Percentiles rank a stretch among this genome's conserved stretches.
phyloP scores from a whole-genome alignment of 2,329 filamentous ascomycete species.

The Beauveria rudraprayagi region DNA sequence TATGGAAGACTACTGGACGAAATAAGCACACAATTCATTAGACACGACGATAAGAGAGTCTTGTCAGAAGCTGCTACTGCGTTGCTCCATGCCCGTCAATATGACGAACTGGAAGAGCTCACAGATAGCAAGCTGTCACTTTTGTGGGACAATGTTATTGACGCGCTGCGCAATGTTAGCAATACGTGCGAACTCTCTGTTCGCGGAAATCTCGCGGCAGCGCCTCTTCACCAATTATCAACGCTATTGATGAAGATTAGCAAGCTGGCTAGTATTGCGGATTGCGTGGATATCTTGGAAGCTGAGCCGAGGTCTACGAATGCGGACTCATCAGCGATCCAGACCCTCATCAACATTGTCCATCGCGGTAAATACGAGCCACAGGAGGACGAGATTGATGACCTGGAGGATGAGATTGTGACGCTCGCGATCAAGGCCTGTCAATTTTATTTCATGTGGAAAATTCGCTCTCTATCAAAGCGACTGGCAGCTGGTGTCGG shows the following conservation, averaged over 20 bases:
- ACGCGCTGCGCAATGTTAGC: conserved; percentile 63
- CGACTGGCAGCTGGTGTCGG: conserved; percentile 46
- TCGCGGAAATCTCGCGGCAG: conserved; percentile 59
- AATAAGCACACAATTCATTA: conserved; percentile 85
- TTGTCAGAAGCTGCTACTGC: conserved; percentile 76
- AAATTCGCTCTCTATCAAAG: conserved; percentile 54
- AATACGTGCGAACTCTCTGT: conserved; percentile 63
- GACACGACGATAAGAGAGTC: conserved; percentile 82
- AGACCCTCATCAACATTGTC: conserved; percentile 64
- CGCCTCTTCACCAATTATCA: conserved; percentile 60
- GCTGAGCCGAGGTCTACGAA: conserved; percentile 41
- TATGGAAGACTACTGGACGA: conserved; percentile 81
- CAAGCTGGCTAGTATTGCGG: conserved; percentile 70
- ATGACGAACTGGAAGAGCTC: conserved; percentile 81
- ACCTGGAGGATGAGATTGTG: conserved; percentile 71
- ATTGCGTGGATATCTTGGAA: conserved; percentile 71
- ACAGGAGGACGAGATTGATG: conserved; percentile 61
- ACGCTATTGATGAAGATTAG: conserved; percentile 72
- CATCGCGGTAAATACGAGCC: conserved; percentile 65
- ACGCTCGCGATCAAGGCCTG: conserved; percentile 66
- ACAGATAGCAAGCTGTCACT: conserved; percentile 71
- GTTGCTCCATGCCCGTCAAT: conserved; percentile 75
- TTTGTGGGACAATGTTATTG: conserved; percentile 79
- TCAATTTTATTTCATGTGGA: conserved; percentile 95
- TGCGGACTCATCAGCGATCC: conserved; percentile 47